Evolutionary conservation across 768 basidiomycete species (phyloP).

Genomic region (Glaciozyma antarctica): DNA sequence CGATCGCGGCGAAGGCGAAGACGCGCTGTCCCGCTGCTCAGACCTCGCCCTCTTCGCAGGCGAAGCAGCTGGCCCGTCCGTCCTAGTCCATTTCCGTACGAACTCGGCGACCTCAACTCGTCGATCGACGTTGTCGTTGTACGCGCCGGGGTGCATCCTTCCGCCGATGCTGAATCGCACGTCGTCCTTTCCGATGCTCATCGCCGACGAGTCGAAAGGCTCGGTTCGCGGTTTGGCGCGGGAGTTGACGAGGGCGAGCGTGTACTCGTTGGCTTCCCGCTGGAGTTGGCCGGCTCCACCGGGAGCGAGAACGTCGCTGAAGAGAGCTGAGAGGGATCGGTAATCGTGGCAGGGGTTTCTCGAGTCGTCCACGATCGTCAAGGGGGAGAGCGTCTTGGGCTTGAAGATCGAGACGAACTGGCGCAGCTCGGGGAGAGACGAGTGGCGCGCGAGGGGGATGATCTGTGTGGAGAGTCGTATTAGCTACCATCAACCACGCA

Average conservation of each 20-base stretch:
- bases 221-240: background rate
- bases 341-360: slow-evolving; percentile 56
- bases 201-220: slow-evolving; percentile 12
- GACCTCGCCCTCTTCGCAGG: background rate
- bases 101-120: background rate
- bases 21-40: background rate
- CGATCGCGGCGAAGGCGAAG: background rate
- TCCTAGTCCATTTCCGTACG: background rate
- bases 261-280: slow-evolving; percentile 29
- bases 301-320: slow-evolving; percentile 50
- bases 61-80: background rate
- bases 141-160: background rate
- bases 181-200: slow-evolving; percentile 20
- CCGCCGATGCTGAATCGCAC: background rate
- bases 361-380: slow-evolving; percentile 50
- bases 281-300: slow-evolving; percentile 35
- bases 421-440: slow-evolving; percentile 74
- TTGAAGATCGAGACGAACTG: slow-evolving; percentile 70
- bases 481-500: too few relatives aligned
- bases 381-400: slow-evolving; percentile 67
- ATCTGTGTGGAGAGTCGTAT: slow-evolving; percentile 46
- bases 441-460: slow-evolving; percentile 76
- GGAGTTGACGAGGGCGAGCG: background rate
- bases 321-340: slow-evolving; percentile 60
- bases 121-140: background rate